Evolutionary conservation across 2,329 filamentous ascomycete genomes (phyloP), one percentile per base, ranked within the genome.

Genomic region (Penicillium thymicola): DNA sequence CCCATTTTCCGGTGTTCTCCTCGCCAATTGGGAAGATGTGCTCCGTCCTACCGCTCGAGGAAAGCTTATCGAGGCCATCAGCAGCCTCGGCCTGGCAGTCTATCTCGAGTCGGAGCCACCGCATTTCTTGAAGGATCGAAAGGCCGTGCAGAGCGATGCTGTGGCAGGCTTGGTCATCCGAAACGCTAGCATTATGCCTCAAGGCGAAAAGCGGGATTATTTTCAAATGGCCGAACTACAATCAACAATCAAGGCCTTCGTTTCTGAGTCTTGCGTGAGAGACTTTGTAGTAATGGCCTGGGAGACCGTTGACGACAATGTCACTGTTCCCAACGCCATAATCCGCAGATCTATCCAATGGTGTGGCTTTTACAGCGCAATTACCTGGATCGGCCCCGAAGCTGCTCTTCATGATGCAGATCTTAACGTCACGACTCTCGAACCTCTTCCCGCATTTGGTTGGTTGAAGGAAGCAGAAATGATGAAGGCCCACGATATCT

Each of bases 391-490:
- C 48, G 76, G 76, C 5, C 57, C 71, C 1, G 57, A 69, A 43
- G 60, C 68, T 27, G 72, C 78, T 8, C 61, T 80, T 18, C 61
- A 62, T 4, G 67, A 79, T 61, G 69, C 72, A 2, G 58, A 64
- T 5, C 47, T 70, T 10, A 74, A 74, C 32, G 59, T 61, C 25
- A 69, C 72, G 11, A 62, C 60, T 9, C 49, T 59, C 0, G 72
- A 78, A 55, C 78, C 78, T 13, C 67, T 80, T 4, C 74, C 77
- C 6, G 76, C 78, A 2, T 76, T 80, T 54, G 72, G 75, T 49
- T 80, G 76, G 76, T 58, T 80, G 53, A 80, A 80, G 59, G 74
- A 78, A 41, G 67, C 72, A 11, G 68, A 73, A n/a, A 71, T 77
- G 14, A 79, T 79, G 70, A 70, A 73, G 37, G 60, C 69, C 0